A percentile compares a stretch with the other conserved stretches of the same genome.
Evolutionary conservation across 2,329 filamentous ascomycete genomes (phyloP).

Genomic region (Fusarium compactum): DNA sequence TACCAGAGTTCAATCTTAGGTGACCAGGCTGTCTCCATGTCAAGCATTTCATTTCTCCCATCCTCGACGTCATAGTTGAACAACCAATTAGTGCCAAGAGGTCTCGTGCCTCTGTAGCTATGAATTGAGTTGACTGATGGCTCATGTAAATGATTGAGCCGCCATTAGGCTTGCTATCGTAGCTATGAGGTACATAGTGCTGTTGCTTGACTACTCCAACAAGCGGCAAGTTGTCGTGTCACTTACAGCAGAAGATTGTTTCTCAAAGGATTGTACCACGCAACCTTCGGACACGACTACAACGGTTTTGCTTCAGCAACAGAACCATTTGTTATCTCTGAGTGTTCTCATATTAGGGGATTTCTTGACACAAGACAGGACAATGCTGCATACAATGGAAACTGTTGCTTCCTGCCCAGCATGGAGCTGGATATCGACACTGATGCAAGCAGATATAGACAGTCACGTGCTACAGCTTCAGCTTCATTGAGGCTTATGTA

Average conservation of each 20-base stretch:
- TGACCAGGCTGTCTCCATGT: background rate
- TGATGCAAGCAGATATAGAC: background rate
- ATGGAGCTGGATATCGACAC: background rate
- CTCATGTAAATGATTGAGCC: background rate
- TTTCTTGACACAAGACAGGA: background rate
- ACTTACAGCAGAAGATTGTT: background rate
- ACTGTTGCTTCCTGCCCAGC: background rate
- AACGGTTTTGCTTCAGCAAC: background rate
- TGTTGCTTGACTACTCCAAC: background rate
- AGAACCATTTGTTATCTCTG: background rate
- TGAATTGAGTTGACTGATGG: background rate
- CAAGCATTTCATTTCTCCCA: background rate
- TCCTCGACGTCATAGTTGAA: slow-evolving; percentile 22
- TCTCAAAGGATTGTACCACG: background rate
- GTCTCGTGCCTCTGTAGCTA: background rate
- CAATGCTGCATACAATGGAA: background rate
- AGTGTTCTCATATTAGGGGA: background rate
- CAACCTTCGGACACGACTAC: background rate
- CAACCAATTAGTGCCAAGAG: background rate
- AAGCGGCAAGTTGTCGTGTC: background rate
- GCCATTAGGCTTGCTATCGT: background rate
- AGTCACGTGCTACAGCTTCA: slow-evolving; percentile 19
- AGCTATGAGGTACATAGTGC: background rate
- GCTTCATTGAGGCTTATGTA: slow-evolving; percentile 31
- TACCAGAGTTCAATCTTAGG: too few relatives aligned